Percentiles rank a stretch among this genome's conserved stretches.
phyloP scores from a whole-genome alignment of 805 yeast genomes.

The Candida dajiaensis region DNA sequence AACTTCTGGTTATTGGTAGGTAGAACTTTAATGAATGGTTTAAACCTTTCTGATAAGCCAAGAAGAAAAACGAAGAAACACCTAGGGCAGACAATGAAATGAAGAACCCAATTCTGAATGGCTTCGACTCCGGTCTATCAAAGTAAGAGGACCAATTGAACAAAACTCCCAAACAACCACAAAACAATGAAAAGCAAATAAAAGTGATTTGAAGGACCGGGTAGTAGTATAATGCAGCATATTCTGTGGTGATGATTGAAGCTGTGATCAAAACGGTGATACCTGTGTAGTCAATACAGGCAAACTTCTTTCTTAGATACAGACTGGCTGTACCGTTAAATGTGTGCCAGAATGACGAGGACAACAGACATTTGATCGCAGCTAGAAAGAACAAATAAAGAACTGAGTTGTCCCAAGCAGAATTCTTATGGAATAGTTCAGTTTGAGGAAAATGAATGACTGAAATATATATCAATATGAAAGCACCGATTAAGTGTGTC shows the following conservation, averaged over 20 bases:
- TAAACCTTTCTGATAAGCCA: constrained; percentile 51
- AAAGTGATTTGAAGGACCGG: constrained; percentile 43
- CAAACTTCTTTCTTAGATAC: constrained; percentile 62
- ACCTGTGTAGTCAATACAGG: constrained; percentile 94
- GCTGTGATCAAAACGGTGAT: constrained; percentile 87
- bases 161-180: constrained; percentile 67
- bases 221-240: constrained; percentile 62
- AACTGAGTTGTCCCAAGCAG: constrained; percentile 39
- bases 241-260: constrained; percentile 81
- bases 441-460: constrained; percentile 60
- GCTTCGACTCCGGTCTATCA: constrained; percentile 81
- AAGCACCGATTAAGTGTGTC: constrained; percentile 78
- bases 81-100: constrained; percentile 76
- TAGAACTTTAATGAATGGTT: constrained; percentile 46
- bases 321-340: constrained; percentile 71
- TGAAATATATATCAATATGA: constrained; percentile 50
- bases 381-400: constrained; percentile 64
- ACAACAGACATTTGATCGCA: constrained; percentile 67
- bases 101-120: constrained; percentile 74
- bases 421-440: constrained; percentile 37
- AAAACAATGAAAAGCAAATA: constrained; percentile 52
- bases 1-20: constrained; percentile 64
- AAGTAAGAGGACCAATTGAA: constrained; percentile 92
- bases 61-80: constrained; percentile 52
- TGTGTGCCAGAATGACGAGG: constrained; percentile 89